Evolutionary conservation across 2,329 filamentous ascomycete genomes (phyloP).

Genomic region (Cercospora canescens): DNA sequence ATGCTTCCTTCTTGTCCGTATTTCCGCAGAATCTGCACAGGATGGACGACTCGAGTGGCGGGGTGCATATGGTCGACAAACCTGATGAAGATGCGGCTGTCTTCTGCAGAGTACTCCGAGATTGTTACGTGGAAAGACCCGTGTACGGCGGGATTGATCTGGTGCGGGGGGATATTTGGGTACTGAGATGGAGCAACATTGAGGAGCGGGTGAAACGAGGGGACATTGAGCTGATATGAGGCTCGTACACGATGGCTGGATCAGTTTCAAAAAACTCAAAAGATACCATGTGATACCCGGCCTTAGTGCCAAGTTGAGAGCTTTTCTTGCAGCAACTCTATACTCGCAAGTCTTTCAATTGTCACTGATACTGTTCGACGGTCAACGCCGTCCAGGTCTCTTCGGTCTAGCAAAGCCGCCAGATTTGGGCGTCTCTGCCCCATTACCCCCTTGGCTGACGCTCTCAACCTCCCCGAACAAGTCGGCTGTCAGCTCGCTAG

Average conservation of each 20-base stretch:
- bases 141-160: conserved; percentile 41
- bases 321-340: not conserved
- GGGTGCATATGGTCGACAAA: conserved; percentile 86
- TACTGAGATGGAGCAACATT: conserved; percentile 57
- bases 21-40: conserved; percentile 80
- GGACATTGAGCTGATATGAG: conserved; percentile 64
- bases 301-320: not conserved
- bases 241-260: not conserved
- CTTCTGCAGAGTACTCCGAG: conserved; percentile 72
- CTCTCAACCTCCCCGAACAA: conserved; percentile 44
- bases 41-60: conserved; percentile 86
- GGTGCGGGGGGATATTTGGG: conserved; percentile 57
- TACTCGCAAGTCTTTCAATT: not conserved
- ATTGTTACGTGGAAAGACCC: conserved; percentile 64
- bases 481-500: conserved; percentile 69
- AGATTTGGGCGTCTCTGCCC: conserved; percentile 64
- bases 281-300: conserved; percentile 8
- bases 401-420: conserved; percentile 72
- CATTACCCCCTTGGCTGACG: conserved; percentile 56
- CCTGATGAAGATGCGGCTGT: conserved; percentile 83
- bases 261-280: not conserved
- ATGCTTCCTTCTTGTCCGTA: conserved; percentile 76
- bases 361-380: not conserved
- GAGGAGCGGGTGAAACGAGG: conserved; percentile 70
- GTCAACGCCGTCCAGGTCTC: conserved; percentile 65